Base-by-base conservation (phyloP, 331 rosid species). In the Saraca asoca region DNA sequence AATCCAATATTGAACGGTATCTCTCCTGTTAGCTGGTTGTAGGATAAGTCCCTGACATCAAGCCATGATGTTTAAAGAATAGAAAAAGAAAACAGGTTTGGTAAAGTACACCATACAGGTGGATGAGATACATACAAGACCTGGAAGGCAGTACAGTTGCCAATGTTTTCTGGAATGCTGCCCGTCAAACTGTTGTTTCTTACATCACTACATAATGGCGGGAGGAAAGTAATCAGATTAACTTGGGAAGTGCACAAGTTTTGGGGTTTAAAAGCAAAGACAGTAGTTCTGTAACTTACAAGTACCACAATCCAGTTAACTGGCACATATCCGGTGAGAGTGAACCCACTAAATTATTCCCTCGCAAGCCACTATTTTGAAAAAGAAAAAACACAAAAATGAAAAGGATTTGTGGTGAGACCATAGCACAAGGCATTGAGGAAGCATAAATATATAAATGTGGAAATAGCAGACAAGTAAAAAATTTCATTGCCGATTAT, bases 111-210 rank as follows among this genome's bases (percentile, higher is more conserved):
- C 45, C 56, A 75, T 5, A 5, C 11, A 55, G 68, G 76, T 48
- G 49, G 85, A 77, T 17, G 10, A 54, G 61, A 66, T 80, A 86
- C 97, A 50, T 91, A 95, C 99, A 95, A 82, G 82, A 95, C 97
- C 82, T 95, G 97, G 91, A 91, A 95, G 80, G 91, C 80, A 49
- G 96, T 85, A 76, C 99, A 95, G 70, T 95, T 95, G 75, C 99
- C 97, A 35, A 95, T 78, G 66, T 75, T 86, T 71, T 77, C 87
- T 17, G 99, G 99, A 77, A 95, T 95, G 74, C 82, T 79, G 50
- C 99, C 99, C 0, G 86, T 86, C 78, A 95, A 73, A 70, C 96
- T 90, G 78, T 95, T 95, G 80, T 95, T 95, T 77, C 88, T 87
- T 78, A 95, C 93, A 79, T 95, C 99, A 64, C 99, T 95, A 69